phyloP scores from a whole-genome alignment of 768 basidiomycete genomes.

The Polyporus arcularius region DNA sequence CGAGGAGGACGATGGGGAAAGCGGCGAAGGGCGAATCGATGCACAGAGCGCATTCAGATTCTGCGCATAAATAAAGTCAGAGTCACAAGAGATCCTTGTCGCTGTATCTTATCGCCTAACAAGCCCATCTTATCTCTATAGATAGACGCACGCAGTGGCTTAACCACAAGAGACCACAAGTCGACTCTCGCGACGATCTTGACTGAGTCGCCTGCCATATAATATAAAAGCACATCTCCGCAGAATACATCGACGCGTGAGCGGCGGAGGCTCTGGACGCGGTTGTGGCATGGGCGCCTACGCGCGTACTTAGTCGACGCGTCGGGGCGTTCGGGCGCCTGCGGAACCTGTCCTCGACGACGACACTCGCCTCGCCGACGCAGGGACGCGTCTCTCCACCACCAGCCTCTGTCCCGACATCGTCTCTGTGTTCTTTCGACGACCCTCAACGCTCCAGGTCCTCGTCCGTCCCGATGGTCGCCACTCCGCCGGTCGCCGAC shows the following conservation, averaged over 20 bases:
- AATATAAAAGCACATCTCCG: no score
- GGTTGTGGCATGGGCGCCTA: no score
- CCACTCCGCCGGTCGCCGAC: constrained; percentile 31
- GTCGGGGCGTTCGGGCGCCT: no score
- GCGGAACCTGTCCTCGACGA: constrained; percentile 12
- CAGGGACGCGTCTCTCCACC: constrained; percentile 3
- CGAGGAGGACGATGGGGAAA: constrained; percentile 11
- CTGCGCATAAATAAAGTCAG: constrained; percentile 9
- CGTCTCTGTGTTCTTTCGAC: constrained; percentile 17
- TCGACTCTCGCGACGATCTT: no score
- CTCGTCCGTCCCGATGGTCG: constrained; percentile 32
- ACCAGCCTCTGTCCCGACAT: neutral
- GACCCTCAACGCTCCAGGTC: constrained; percentile 53
- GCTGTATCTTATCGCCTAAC: no score
- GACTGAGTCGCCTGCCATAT: no score
- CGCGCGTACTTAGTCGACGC: no score
- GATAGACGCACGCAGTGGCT: no score
- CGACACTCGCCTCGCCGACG: constrained; percentile 16
- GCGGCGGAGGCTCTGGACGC: no score
- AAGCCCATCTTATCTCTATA: no score
- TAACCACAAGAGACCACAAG: no score
- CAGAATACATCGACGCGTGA: no score
- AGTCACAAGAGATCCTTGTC: neutral
- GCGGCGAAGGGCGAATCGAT: constrained; percentile 17
- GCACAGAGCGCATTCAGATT: constrained; percentile 18